Evolutionary conservation across 2,329 filamentous ascomycete genomes (phyloP).

Genomic region (Colletotrichum sp.): DNA sequence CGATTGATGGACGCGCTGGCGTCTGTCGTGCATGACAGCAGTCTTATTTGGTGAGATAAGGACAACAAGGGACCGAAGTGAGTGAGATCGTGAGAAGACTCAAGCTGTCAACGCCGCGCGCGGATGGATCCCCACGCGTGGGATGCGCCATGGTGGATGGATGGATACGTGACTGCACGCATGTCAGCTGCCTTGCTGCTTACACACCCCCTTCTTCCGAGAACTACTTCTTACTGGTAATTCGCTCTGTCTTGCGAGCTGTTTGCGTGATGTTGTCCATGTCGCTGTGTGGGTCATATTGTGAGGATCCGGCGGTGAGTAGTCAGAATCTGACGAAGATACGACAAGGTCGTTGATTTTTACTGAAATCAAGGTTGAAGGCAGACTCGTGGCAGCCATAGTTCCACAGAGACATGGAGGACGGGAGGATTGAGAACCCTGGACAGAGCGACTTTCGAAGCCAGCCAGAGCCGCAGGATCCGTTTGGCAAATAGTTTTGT

Average conservation of each 20-base stretch:
- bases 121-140: background rate
- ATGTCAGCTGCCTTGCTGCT: conserved; percentile 18
- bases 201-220: background rate
- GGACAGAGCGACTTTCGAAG: background rate
- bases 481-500: background rate
- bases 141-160: background rate
- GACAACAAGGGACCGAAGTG: background rate
- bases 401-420: background rate
- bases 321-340: background rate
- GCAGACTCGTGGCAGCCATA: background rate
- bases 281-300: background rate
- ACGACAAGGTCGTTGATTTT: background rate
- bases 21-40: background rate
- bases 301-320: background rate
- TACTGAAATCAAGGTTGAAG: background rate
- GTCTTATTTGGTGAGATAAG: background rate
- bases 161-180: background rate
- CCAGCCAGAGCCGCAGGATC: conserved; percentile 8
- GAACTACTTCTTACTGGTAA: background rate
- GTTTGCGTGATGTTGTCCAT: background rate
- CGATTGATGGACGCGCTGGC: background rate
- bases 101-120: background rate
- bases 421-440: background rate
- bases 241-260: background rate
- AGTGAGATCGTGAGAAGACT: background rate